These are phyloP conservation scores for Knoxdaviesia proteae DNA, from an alignment of 2,329 filamentous ascomycete genomes.

Conservation along the genomic window DNA sequence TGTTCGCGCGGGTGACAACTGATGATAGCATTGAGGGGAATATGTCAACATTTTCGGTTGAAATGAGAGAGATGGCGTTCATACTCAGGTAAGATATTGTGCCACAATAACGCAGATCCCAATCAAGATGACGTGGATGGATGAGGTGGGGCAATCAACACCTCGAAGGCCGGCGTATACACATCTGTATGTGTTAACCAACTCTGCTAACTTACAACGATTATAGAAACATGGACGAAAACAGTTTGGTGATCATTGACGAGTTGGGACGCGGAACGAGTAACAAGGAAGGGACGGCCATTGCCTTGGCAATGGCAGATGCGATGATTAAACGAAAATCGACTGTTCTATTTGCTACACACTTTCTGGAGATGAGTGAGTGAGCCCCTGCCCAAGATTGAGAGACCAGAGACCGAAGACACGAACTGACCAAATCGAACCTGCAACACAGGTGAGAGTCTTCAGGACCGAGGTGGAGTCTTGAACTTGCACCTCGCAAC, in stretches of 20 bases:
- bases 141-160: too few relatives aligned
- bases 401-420: too few relatives aligned
- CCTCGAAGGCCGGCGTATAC: too few relatives aligned
- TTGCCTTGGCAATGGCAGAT: constrained; percentile 79
- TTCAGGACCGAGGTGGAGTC: constrained; percentile 57
- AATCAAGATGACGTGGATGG: too few relatives aligned
- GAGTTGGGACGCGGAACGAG: constrained; percentile 85
- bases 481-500: constrained; percentile 66
- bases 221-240: constrained; percentile 47
- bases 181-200: too few relatives aligned
- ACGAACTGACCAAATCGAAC: too few relatives aligned
- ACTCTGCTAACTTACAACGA: neutral
- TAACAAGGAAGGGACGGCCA: constrained; percentile 68
- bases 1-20: constrained; percentile 74
- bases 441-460: constrained; percentile 33
- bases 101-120: constrained; percentile 4
- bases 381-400: too few relatives aligned
- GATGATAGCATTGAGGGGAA: constrained; percentile 81
- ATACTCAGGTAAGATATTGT: constrained; percentile 39
- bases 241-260: constrained; percentile 69
- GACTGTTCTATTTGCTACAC: constrained; percentile 81
- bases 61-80: constrained; percentile 93
- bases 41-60: constrained; percentile 77
- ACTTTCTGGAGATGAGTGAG: constrained; percentile 58
- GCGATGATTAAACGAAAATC: constrained; percentile 61